phyloP scores from a whole-genome alignment of 2,329 filamentous ascomycete species.

The Colletotrichum ledebouriae region DNA sequence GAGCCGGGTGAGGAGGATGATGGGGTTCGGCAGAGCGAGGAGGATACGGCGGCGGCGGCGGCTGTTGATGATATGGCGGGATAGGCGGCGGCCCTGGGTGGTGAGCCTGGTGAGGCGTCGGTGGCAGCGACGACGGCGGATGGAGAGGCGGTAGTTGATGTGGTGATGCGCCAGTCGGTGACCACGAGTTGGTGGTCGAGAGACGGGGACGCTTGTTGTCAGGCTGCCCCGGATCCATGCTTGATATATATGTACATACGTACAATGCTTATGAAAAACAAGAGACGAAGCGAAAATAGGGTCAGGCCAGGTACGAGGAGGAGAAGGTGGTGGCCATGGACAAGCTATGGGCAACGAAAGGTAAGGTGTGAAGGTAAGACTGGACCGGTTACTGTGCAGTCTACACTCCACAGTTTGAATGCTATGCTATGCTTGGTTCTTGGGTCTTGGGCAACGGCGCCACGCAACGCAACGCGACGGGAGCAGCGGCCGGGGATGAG shows the following conservation, averaged over 20 bases:
- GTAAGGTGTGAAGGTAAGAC: constrained; percentile 28
- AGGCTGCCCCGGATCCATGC: constrained; percentile 72
- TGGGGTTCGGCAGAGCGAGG: constrained; percentile 56
- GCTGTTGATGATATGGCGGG: constrained; percentile 44
- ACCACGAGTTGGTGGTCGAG: constrained; percentile 59
- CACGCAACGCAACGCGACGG: constrained; percentile 27
- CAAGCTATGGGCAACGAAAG: constrained; percentile 50
- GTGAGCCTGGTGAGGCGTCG: constrained; percentile 50
- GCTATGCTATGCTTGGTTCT: constrained; percentile 29
- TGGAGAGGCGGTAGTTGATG: constrained; percentile 61
- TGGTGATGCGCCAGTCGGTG: constrained; percentile 56
- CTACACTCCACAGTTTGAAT: constrained; percentile 21
- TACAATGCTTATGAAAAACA: constrained; percentile 45
- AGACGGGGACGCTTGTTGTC: constrained; percentile 73
- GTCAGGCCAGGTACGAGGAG: constrained; percentile 44
- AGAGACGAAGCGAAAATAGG: constrained; percentile 43
- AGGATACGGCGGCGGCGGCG: constrained; percentile 44
- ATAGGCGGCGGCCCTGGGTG: constrained; percentile 53
- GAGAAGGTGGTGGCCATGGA: constrained; percentile 50
- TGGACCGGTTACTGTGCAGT: constrained; percentile 23
- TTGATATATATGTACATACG: constrained; percentile 61
- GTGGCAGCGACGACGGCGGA: constrained; percentile 58
- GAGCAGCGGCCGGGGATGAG: constrained; percentile 33
- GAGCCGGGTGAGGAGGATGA: constrained; percentile 50
- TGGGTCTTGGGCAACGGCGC: constrained; percentile 26